Base-by-base conservation (phyloP, 352 stramenopile genomes). In the Phytophthora colocasiae region DNA sequence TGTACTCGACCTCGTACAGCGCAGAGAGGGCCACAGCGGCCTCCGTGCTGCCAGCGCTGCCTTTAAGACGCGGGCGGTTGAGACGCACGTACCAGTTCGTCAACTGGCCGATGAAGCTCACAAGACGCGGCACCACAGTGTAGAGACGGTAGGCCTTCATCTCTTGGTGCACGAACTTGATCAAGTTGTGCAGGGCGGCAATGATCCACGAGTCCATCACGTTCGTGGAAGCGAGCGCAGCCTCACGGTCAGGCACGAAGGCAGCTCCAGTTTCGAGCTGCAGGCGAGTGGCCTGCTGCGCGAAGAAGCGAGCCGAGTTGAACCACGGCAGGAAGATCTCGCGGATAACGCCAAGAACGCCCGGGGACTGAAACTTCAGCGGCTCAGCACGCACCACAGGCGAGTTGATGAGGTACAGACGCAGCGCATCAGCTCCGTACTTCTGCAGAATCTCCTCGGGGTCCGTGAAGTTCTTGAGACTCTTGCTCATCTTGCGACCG, bases 31-130 rank as follows among this genome's bases (percentile, higher is more conserved):
- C 89, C 4, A 95, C 69, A 51, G 85, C 80, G 4, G 89, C 81
- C 39, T 93, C 92, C 6, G 92, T 92, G 41, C 97, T 95, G 31
- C 91, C 93, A 17, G 97, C 89, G 26, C 80, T 81, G 53, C 97
- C 97, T 88, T 99, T 99, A 45, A 99, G 90, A 14, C 98, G 93
- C 57, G 96, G 89, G 41, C 98, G 95, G 85, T 99, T 99, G 17
- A 99, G 84, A 40, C 98, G 96, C 38, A 99, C 96, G 80, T 99
- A 99, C 97, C 97, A 99, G 84, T 99, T 99, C 32, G 98, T 99
- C 22, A 99, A 89, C 75, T 99, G 90, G 26, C 98, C 95, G 46
- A 99, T 98, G 72, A 99, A 99, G 61, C 90, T 89, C 12, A 99
- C 95, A 29, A 99, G 88, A 54, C 95, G 92, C 14, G 97, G 97